Evolutionary conservation across 176 grass and related monocot genomes (phyloP).

Genomic region (Aegilops longissima): DNA sequence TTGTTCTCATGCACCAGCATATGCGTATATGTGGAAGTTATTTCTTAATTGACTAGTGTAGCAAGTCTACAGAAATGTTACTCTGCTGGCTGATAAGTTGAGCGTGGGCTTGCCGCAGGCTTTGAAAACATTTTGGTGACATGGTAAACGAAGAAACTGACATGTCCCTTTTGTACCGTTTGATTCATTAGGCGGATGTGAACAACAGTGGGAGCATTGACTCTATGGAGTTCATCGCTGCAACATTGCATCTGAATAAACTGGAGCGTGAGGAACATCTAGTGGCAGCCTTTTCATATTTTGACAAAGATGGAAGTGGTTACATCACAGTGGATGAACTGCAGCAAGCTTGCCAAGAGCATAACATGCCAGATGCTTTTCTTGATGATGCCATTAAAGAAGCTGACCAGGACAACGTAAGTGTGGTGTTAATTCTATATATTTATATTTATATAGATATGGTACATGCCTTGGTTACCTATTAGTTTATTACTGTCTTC

Average conservation of each 20-base stretch:
- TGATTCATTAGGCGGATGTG: constrained; percentile 76
- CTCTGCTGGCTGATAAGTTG: constrained; percentile 7
- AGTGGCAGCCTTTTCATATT: constrained; percentile 91
- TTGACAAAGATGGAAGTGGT: constrained; percentile 97
- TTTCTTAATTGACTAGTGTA: not conserved
- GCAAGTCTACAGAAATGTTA: constrained; percentile 14
- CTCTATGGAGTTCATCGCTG: constrained; percentile 98
- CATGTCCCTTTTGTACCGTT: constrained; percentile 5
- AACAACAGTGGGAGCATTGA: constrained; percentile 99
- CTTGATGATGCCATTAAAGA: constrained; percentile 97
- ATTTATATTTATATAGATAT: not conserved
- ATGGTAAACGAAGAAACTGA: constrained; percentile 21
- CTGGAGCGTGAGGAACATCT: constrained; percentile 95
- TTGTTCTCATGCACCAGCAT: not conserved
- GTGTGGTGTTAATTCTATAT: constrained; percentile 28
- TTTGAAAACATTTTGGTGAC: constrained; percentile 14
- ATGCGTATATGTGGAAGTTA: not conserved
- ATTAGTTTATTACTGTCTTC: not conserved
- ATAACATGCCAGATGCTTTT: constrained; percentile 97
- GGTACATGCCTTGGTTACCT: not conserved
- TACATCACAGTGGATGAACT: constrained; percentile 98
- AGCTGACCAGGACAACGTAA: constrained; percentile 98
- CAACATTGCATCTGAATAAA: constrained; percentile 98
- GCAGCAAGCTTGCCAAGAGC: constrained; percentile 92
- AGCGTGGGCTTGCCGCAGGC: not conserved